Percentiles rank a stretch among this genome's conserved stretches.
Conservation (phyloP, 129 eudicot genomes). For the Flaveria linearis region DNA sequence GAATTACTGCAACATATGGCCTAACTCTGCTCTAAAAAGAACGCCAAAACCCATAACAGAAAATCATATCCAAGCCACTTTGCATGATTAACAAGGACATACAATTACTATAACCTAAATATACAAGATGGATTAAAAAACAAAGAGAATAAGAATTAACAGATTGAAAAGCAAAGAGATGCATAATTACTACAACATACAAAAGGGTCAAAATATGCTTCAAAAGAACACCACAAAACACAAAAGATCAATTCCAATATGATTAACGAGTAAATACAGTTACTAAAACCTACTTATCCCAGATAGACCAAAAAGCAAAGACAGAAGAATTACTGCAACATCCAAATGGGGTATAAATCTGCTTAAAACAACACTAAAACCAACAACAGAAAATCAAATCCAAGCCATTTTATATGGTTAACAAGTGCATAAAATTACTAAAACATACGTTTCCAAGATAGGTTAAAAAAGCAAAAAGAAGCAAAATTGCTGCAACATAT, state of each 20-base stretch:
- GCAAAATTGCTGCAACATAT: conserved; percentile 2
- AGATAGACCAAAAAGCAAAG: not conserved
- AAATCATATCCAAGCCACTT: not conserved
- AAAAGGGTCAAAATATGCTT: not conserved
- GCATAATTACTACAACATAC: not conserved
- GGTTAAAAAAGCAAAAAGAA: not conserved
- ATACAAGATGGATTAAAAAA: not conserved
- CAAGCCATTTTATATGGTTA: not conserved
- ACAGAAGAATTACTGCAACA: not conserved
- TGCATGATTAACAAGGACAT: not conserved
- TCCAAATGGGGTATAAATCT: conserved; percentile 40
- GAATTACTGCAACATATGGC: not conserved
- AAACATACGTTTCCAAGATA: not conserved
- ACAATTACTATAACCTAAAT: not conserved
- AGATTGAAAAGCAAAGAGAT: too few relatives aligned
- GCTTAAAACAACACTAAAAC: conserved; percentile 25
- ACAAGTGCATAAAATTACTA: not conserved
- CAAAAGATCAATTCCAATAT: too few relatives aligned
- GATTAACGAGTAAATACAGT: not conserved
- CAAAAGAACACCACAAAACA: conserved; percentile 1
- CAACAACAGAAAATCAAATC: not conserved
- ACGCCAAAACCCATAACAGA: conserved; percentile 5
- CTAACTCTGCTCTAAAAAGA: conserved; percentile 46
- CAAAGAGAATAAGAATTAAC: not conserved
- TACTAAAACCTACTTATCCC: not conserved